Evolutionary conservation across 2,329 filamentous ascomycete genomes (phyloP).

Genomic region (Penicillium corylophilum): DNA sequence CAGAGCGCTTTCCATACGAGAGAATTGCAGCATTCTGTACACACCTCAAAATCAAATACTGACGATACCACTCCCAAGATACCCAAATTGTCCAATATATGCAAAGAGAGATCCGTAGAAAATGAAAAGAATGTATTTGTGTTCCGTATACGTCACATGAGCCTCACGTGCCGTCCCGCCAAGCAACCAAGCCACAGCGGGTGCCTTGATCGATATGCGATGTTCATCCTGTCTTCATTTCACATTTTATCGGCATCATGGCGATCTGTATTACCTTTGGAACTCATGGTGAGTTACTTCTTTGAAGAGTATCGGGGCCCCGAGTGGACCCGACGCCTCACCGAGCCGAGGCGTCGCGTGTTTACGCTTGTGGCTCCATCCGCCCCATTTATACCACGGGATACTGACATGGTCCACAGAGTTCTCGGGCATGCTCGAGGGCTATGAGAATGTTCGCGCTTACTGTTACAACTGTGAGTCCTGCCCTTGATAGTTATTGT

Average conservation of each 20-base stretch:
- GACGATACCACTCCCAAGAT: not conserved
- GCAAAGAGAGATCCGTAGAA: not conserved
- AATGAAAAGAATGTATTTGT: not conserved
- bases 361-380: conserved; percentile 11
- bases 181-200: conserved; percentile 38
- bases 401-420: conserved; percentile 32
- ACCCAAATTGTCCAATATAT: not conserved
- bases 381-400: conserved; percentile 6
- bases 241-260: conserved; percentile 26
- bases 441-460: conserved; percentile 47
- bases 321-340: conserved; percentile 10
- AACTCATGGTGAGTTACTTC: conserved; percentile 37
- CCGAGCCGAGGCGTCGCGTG: not conserved
- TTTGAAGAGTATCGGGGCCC: conserved; percentile 3
- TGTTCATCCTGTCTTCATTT: conserved; percentile 3
- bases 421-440: conserved; percentile 45
- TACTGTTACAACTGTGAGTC: conserved; percentile 48
- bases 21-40: conserved; percentile 12
- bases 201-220: conserved; percentile 26
- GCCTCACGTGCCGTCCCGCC: conserved; percentile 24
- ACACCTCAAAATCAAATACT: conserved; percentile 8
- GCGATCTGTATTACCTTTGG: conserved; percentile 47
- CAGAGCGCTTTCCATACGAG: conserved; percentile 8
- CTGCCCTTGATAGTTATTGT: conserved; percentile 1
- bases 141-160: conserved; percentile 14